Base-by-base conservation (phyloP, 169 alveolate genomes). In the Eimeria acervulina region DNA sequence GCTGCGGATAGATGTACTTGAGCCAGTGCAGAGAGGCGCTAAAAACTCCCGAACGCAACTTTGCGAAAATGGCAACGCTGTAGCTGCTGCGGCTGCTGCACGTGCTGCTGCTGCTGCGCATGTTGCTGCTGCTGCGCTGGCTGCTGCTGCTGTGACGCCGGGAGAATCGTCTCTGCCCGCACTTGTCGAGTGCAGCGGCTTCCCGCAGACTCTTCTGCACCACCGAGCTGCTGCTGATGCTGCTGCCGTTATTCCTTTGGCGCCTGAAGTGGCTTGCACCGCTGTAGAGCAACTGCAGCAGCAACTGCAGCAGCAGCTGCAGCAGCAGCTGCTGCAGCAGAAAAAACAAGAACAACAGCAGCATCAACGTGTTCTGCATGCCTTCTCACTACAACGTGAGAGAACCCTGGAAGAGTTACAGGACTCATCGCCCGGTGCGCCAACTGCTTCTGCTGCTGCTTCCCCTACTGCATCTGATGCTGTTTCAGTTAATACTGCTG, bases 61-160 rank as follows among this genome's bases (percentile, higher is more conserved):
- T 19, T 52, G 13, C 8, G 31, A 10, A 13, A 28, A 33, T 31
- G 66, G 52, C 10, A 68, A 17, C 44, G 44, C 42, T 19, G 36
- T 42, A 36, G 26, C 31, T 33, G 84, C 55, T 72, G 84, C 80
- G 8, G 28, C 80, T 68, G 80, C 80, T 68, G 80, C 40, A 13
- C 42, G 31, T 68, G 80, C 42, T 72, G 83, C 83, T 19, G 83
- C 51, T 72, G 84, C 84, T 68, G 42, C 80, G 10, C 47, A 23
- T 68, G 80, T 23, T 28, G 47, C 80, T 68, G 80, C 80, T 68
- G 80, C 80, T n/a, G 47, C 80, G 23, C 4, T 8, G 23, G 80
- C 80, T 72, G 84, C 84, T 33, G 55, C 83, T 36, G 1, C 47
- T 33, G 84, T 23, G 44, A 26, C 8, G 31, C n/a, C 84, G 2